Evolutionary conservation across 2,329 filamentous ascomycete genomes (phyloP), one percentile per base, ranked within the genome.

Genomic region (Colletotrichum godetiae): DNA sequence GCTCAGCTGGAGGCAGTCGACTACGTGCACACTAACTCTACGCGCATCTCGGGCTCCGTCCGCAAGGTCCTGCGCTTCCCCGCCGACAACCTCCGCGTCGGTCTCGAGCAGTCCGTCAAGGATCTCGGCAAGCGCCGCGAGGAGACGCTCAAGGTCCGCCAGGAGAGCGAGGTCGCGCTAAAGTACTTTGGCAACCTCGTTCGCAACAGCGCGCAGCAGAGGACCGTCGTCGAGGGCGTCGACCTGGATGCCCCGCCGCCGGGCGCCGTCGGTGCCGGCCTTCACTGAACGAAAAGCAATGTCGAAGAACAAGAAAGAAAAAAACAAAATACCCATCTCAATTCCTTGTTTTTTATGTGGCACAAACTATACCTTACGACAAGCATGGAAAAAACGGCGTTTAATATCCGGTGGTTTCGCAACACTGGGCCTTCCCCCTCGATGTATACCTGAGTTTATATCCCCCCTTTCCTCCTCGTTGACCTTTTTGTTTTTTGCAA

Each of bases 121-220:
- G 92, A 97, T 78, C 90, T 98, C 12, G 92, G 91, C 74, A 85
- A 87, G 68, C 93, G 94, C 80, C 92, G 93, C 77, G 93, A 97
- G 77, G 94, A 98, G 80, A 97, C 95, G 10, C 88, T 90, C 80
- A 97, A 97, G 85, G 89, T 94, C 74, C 92, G 92, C 82, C 87
- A 86, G 42, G 96, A 98, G 84, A 97, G 94, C 79, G 93, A 97
- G 80, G 92, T 94, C 37, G 97, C 97, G 7, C 87, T 91, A 76
- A 97, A 96, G 83, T 98, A 97, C 85, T 99, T 99, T 82, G 86
- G 90, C 65, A 97, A 97, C 79, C 88, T 99, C 22, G 91, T 97
- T 65, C 89, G 93, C 73, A 88, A 92, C 77, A 91, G 88, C 74
- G 85, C 85, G 24, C 82, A 85, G 70, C 86, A 92, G 77, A 86